Conservation (phyloP, 208 protist species). For the Kentomonas sorsogonicus region DNA sequence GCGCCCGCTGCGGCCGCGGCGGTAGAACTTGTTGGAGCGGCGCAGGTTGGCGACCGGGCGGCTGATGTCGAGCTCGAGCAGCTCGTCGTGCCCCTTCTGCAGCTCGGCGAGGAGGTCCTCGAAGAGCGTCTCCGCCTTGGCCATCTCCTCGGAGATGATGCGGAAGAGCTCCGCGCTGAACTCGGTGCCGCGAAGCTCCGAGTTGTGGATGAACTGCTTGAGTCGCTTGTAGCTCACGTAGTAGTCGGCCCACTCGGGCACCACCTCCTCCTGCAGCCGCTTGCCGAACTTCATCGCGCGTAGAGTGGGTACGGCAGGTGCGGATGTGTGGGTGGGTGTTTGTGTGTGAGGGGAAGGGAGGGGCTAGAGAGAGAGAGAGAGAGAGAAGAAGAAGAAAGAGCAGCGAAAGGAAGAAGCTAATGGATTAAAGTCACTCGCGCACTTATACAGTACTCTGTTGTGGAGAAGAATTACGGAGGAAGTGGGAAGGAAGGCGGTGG, state of each 20-base stretch:
- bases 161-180: conserved; percentile 77
- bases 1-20: conserved; percentile 28
- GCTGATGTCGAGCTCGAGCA: conserved; percentile 61
- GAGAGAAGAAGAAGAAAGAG: conserved; percentile 6
- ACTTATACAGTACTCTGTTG: too few relatives aligned
- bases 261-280: conserved; percentile 77
- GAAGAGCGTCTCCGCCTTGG: conserved; percentile 65
- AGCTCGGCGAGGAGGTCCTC: conserved; percentile 74
- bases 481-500: too few relatives aligned
- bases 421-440: background rate
- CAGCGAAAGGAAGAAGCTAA: conserved; percentile 2
- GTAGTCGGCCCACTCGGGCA: conserved; percentile 74
- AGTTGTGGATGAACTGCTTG: conserved; percentile 76
- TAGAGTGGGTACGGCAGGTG: too few relatives aligned
- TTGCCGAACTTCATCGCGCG: conserved; percentile 89
- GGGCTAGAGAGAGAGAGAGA: background rate
- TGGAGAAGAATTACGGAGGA: too few relatives aligned
- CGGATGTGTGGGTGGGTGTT: background rate
- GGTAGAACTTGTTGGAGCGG: conserved; percentile 44
- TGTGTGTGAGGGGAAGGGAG: background rate
- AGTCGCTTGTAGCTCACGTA: conserved; percentile 88
- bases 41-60: conserved; percentile 25
- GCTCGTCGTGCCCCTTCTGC: conserved; percentile 52
- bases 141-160: conserved; percentile 65
- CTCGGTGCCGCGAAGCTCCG: conserved; percentile 55